A percentile compares a stretch with the other conserved stretches of the same genome.
phyloP scores from a whole-genome alignment of 805 yeast species.

The Cyberlindnera misumaiensis region DNA sequence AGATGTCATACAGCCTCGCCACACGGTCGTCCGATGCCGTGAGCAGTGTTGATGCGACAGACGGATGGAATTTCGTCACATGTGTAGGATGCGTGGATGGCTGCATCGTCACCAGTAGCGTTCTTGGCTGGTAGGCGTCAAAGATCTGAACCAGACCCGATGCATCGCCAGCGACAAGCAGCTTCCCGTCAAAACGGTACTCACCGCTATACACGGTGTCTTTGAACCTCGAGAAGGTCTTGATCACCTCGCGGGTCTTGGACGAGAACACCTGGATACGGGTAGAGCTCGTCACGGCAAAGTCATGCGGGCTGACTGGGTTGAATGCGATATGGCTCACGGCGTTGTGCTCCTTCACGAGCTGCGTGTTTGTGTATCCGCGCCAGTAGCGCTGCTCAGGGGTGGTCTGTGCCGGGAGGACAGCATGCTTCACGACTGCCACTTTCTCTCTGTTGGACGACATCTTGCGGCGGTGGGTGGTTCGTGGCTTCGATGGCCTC shows the following conservation, averaged over 20 bases:
- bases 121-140: slow-evolving; percentile 75
- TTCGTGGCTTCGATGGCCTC: too few species aligned
- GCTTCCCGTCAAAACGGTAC: slow-evolving; percentile 84
- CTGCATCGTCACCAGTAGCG: slow-evolving; percentile 68
- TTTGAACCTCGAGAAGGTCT: slow-evolving; percentile 81
- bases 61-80: slow-evolving; percentile 87
- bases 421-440: slow-evolving; percentile 59
- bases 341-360: slow-evolving; percentile 90
- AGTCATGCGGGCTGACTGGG: slow-evolving; percentile 80
- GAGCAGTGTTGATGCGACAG: slow-evolving; percentile 62
- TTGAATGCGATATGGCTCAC: slow-evolving; percentile 84
- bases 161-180: slow-evolving; percentile 92
- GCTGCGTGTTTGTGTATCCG: slow-evolving; percentile 75
- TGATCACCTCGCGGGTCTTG: slow-evolving; percentile 86
- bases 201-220: slow-evolving; percentile 91
- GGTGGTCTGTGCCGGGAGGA: slow-evolving; percentile 76
- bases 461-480: too few species aligned
- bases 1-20: slow-evolving; percentile 83
- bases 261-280: slow-evolving; percentile 89
- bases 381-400: slow-evolving; percentile 96
- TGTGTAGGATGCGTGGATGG: slow-evolving; percentile 88
- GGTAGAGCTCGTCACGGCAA: slow-evolving; percentile 88
- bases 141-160: slow-evolving; percentile 88
- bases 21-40: slow-evolving; percentile 90
- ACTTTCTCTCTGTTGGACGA: slow-evolving; percentile 66